Base-by-base conservation (phyloP, 306 rosid species). In the Sphenostylis stenocarpa region DNA sequence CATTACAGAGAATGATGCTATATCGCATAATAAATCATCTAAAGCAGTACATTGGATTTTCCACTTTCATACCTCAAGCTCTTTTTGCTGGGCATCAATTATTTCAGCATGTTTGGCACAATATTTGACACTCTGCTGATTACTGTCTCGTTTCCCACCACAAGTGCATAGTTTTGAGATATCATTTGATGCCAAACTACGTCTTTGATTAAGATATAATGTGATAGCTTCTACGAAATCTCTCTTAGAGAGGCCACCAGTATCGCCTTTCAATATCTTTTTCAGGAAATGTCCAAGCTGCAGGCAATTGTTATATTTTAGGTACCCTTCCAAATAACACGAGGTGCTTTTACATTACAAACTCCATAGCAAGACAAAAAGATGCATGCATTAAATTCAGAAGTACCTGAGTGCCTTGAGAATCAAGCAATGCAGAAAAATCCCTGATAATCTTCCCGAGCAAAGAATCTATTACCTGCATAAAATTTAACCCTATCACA, bases 321-420 rank as follows among this genome's bases (percentile, higher is more conserved):
- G 28, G 26, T 9, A 9, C 8, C 58, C 28, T 52, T 52, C 14
- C 58, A 72, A 73, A 29, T 26, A 52, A 38, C 48, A 23, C 21
- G 44, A 74, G 39, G 45, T 60, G 75, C 31, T 47, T 52, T 26
- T 24, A 69, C 36, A 80, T 29, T 51, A 67, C 66, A 57, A 66
- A 72, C 0, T 14, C 9, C 17, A 6, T 11, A 41, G 56, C 64
- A 77, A 66, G 17, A 62, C 69, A 61, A 19, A 20, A 43, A 61
- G 44, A 64, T 45, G 44, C 64, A 64, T 45, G 44, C 64, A 49
- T 66, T 72, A 43, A 84, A 65, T 7, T 20, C 57, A 28, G 49
- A 79, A 62, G 28, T 83, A 95, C 98, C 97, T 95, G 96, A 72
- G 91, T 89, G 83, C 96, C 93, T 89, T 90, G 98, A 66, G 97